Conservation (phyloP, 768 basidiomycete species). For the Leccinum variicolor region DNA sequence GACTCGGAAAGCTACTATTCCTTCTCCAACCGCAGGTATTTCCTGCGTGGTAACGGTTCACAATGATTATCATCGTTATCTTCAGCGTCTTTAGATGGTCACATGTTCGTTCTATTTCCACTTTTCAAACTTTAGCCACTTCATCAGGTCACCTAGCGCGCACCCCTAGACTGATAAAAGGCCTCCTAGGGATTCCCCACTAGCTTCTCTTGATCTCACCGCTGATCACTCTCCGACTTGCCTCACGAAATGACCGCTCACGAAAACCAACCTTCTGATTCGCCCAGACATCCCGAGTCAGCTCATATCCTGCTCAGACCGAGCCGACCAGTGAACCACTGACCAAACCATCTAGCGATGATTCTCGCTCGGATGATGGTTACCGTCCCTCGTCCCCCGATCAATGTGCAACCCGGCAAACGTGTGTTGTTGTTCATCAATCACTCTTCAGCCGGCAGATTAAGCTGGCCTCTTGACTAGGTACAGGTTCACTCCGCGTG, state of each 20-base stretch:
- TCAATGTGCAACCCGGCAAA: neutral
- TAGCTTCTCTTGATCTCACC: neutral
- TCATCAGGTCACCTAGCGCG: neutral
- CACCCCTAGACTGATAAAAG: slow-evolving; percentile 19
- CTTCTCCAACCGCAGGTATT: neutral
- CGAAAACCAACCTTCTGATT: neutral
- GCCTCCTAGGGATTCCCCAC: neutral
- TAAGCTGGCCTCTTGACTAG: neutral
- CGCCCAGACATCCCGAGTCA: neutral
- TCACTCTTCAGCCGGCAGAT: neutral
- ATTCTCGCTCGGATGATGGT: neutral
- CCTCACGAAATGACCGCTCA: neutral
- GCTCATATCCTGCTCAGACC: neutral
- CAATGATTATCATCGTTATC: slow-evolving; percentile 11
- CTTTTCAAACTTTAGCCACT: slow-evolving; percentile 7
- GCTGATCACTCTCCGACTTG: neutral
- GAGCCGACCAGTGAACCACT: neutral
- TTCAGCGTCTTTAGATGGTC: slow-evolving; percentile 8
- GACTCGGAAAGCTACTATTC: neutral
- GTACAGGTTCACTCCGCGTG: slow-evolving; percentile 5
- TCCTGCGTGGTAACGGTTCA: neutral
- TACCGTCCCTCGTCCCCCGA: neutral
- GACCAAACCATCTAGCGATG: neutral
- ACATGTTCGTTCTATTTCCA: slow-evolving; percentile 3
- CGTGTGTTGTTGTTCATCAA: neutral